Evolutionary conservation across 1,284 basidiomycete genomes (phyloP).

Genomic region (Termitomyces sp.): DNA sequence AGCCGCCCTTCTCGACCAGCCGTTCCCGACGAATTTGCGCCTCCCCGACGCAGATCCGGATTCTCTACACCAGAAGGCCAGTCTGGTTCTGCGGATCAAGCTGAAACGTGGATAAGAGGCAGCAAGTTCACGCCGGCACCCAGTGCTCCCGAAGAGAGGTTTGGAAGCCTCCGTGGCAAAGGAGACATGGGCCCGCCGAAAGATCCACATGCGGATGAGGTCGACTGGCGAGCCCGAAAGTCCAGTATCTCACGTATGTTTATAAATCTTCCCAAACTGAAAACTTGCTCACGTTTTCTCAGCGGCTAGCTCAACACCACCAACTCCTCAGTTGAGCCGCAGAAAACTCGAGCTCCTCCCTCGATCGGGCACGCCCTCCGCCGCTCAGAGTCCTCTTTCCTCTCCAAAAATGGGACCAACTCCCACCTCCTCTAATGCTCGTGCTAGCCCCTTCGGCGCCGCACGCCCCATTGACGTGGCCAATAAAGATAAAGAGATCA

Average conservation of each 20-base stretch:
- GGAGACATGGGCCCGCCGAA: constrained; percentile 49
- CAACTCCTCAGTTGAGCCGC: constrained; percentile 73
- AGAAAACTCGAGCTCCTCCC: constrained; percentile 82
- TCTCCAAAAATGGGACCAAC: constrained; percentile 64
- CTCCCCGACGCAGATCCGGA: constrained; percentile 51
- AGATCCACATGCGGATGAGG: constrained; percentile 43
- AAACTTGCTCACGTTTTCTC: constrained; percentile 6
- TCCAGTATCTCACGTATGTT: constrained; percentile 59
- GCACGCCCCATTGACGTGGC: constrained; percentile 86
- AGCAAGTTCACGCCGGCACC: constrained; percentile 60
- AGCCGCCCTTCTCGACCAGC: constrained; percentile 40
- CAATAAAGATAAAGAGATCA: constrained; percentile 69
- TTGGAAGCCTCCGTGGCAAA: constrained; percentile 44
- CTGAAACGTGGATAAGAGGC: constrained; percentile 71
- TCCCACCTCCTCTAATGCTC: constrained; percentile 36
- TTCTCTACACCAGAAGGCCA: constrained; percentile 47
- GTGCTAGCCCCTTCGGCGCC: constrained; percentile 80
- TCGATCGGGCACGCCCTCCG: constrained; percentile 59
- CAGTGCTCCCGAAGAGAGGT: constrained; percentile 39
- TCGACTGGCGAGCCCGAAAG: constrained; percentile 57
- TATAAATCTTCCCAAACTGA: not conserved
- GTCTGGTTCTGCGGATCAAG: constrained; percentile 61
- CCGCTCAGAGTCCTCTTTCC: constrained; percentile 64
- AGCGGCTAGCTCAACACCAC: constrained; percentile 71
- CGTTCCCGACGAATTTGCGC: constrained; percentile 39